These are phyloP conservation scores for Cercospora citrullina DNA, from an alignment of 2,329 filamentous ascomycete species.

Conservation along the genomic window DNA sequence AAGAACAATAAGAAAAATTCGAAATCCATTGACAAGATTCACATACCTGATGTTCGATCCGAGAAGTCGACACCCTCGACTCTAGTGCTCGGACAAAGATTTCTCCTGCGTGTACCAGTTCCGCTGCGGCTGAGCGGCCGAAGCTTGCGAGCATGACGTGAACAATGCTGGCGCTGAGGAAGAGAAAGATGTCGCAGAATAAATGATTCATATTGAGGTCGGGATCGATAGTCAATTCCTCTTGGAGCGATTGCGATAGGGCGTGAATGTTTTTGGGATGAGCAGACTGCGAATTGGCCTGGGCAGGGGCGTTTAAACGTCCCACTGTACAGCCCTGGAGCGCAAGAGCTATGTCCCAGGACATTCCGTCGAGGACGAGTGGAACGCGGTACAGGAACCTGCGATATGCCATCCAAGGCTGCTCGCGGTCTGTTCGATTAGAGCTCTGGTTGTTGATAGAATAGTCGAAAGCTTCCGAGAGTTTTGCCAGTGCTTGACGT, in stretches of 20 bases:
- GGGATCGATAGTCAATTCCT: neutral
- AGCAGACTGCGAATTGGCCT: neutral
- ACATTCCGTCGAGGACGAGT: neutral
- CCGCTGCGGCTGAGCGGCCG: neutral
- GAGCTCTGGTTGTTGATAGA: neutral
- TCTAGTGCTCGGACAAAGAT: neutral
- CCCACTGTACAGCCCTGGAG: neutral
- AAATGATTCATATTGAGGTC: neutral
- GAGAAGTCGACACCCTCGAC: neutral
- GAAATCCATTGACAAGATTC: neutral
- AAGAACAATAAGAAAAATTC: neutral
- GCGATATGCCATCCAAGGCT: neutral
- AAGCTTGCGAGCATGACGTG: neutral
- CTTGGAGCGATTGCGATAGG: neutral
- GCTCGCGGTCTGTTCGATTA: neutral
- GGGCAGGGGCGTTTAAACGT: neutral
- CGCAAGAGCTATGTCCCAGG: neutral
- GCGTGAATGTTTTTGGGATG: neutral
- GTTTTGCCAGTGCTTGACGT: too few relatives aligned
- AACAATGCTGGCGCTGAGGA: neutral
- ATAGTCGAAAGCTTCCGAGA: neutral
- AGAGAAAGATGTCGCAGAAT: neutral
- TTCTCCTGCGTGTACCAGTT: neutral
- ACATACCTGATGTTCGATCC: neutral
- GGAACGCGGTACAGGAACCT: neutral